These are phyloP conservation scores for Paracorniculantispora psalliotae DNA, from an alignment of 2,329 filamentous ascomycete species.

Conservation along the genomic window DNA sequence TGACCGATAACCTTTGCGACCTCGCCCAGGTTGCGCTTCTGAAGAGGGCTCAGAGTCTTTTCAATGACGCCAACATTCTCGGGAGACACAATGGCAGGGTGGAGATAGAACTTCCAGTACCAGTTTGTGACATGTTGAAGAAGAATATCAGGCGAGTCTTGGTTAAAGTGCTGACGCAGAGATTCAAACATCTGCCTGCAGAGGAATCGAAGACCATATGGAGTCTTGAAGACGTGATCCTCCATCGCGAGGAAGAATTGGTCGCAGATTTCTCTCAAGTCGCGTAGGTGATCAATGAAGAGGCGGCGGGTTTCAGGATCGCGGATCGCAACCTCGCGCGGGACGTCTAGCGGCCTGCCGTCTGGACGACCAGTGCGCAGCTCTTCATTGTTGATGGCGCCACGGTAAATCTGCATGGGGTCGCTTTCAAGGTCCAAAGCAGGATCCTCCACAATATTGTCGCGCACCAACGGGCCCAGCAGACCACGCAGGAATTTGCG, in stretches of 20 bases:
- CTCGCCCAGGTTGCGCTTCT: conserved; percentile 87
- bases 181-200: conserved; percentile 80
- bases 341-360: conserved; percentile 74
- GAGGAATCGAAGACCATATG: conserved; percentile 86
- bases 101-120: conserved; percentile 91
- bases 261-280: conserved; percentile 89
- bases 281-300: conserved; percentile 91
- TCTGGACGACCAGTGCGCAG: conserved; percentile 84
- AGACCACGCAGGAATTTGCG: conserved; percentile 88
- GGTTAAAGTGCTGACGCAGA: conserved; percentile 70
- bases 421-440: conserved; percentile 92
- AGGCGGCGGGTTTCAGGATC: conserved; percentile 87
- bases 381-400: conserved; percentile 95
- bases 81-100: conserved; percentile 81
- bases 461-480: conserved; percentile 76
- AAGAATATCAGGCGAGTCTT: conserved; percentile 70
- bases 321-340: conserved; percentile 89
- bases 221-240: conserved; percentile 80
- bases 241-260: conserved; percentile 81
- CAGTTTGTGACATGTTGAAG: conserved; percentile 84
- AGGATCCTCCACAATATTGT: conserved; percentile 89
- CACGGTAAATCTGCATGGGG: conserved; percentile 93
- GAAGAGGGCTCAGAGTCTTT: conserved; percentile 78
- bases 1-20: conserved; percentile 90
- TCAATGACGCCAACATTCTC: conserved; percentile 93